phyloP scores from a whole-genome alignment of 371 early-diverging fungal genomes.

The Mortierella polycephala region DNA sequence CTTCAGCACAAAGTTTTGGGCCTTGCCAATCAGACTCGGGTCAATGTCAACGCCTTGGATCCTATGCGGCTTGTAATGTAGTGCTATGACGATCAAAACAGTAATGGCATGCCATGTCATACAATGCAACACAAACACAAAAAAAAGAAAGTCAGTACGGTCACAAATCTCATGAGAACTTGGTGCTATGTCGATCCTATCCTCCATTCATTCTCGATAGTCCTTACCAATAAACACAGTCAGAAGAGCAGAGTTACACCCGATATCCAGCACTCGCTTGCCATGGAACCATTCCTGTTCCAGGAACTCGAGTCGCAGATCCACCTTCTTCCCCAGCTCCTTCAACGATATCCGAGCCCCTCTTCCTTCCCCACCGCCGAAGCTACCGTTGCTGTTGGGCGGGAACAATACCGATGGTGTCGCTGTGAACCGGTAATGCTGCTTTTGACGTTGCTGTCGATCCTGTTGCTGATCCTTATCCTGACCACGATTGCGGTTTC shows the following conservation, averaged over 20 bases:
- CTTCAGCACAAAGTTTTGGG: constrained; percentile 59
- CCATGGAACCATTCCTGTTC: constrained; percentile 62
- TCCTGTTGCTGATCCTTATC: too few relatives aligned
- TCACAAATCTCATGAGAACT: too few relatives aligned
- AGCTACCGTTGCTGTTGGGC: background rate
- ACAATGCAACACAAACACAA: background rate
- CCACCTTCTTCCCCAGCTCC: constrained; percentile 53
- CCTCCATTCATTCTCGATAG: constrained; percentile 6
- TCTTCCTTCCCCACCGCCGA: background rate
- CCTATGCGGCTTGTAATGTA: constrained; percentile 56
- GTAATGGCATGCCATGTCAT: background rate
- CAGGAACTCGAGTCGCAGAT: constrained; percentile 73
- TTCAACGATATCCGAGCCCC: constrained; percentile 2
- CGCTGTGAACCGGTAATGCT: background rate
- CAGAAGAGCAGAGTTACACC: constrained; percentile 86
- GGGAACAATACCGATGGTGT: constrained; percentile 8
- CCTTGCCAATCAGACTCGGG: constrained; percentile 69
- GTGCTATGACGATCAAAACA: too few relatives aligned
- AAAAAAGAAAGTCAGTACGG: background rate
- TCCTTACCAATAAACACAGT: constrained; percentile 68
- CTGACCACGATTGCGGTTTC: background rate
- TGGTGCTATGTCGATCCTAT: constrained; percentile 21
- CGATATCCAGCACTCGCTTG: constrained; percentile 82
- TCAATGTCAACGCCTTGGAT: constrained; percentile 87
- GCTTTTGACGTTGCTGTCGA: background rate